phyloP scores from a whole-genome alignment of 1,139 yeast genomes.

The Petasospora rhodanensis region DNA sequence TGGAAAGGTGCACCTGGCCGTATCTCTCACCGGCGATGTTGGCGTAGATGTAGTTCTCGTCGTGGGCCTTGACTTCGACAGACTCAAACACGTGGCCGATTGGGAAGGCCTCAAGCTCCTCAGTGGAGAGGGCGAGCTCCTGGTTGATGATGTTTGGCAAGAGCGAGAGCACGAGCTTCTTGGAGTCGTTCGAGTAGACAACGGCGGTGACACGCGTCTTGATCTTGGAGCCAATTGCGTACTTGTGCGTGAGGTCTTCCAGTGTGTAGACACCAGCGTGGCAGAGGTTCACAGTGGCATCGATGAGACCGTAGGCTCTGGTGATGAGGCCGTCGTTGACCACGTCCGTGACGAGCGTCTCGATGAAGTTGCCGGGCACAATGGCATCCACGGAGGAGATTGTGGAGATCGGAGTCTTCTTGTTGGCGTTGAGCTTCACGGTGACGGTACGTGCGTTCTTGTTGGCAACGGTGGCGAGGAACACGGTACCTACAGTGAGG shows the following conservation, averaged over 20 bases:
- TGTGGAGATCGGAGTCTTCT: slow-evolving; percentile 45
- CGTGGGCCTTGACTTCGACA: slow-evolving; percentile 57
- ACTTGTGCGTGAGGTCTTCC: slow-evolving; percentile 54
- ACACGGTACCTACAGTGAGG: slow-evolving; percentile 40
- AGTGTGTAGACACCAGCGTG: slow-evolving; percentile 52
- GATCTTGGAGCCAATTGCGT: slow-evolving; percentile 58
- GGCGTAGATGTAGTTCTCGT: slow-evolving; percentile 50
- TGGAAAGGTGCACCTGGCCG: slow-evolving; percentile 75
- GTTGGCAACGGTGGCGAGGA: slow-evolving; percentile 45
- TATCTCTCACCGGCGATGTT: slow-evolving; percentile 51
- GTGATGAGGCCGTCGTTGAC: slow-evolving; percentile 55
- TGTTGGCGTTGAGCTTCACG: slow-evolving; percentile 39
- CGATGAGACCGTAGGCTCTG: slow-evolving; percentile 69
- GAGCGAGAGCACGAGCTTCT: slow-evolving; percentile 59
- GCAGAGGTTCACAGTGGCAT: slow-evolving; percentile 65
- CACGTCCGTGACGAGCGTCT: slow-evolving; percentile 63
- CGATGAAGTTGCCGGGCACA: slow-evolving; percentile 79
- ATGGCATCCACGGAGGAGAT: slow-evolving; percentile 73
- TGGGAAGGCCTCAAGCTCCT: slow-evolving; percentile 61
- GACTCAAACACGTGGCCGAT: slow-evolving; percentile 68
- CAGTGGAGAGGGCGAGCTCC: slow-evolving; percentile 19
- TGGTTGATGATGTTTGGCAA: slow-evolving; percentile 49
- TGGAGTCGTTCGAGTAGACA: slow-evolving; percentile 50
- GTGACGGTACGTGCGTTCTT: slow-evolving; percentile 58
- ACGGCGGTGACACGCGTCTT: slow-evolving; percentile 70